Base-by-base conservation (phyloP, 441 rosid species). In the Adansonia grandidieri region DNA sequence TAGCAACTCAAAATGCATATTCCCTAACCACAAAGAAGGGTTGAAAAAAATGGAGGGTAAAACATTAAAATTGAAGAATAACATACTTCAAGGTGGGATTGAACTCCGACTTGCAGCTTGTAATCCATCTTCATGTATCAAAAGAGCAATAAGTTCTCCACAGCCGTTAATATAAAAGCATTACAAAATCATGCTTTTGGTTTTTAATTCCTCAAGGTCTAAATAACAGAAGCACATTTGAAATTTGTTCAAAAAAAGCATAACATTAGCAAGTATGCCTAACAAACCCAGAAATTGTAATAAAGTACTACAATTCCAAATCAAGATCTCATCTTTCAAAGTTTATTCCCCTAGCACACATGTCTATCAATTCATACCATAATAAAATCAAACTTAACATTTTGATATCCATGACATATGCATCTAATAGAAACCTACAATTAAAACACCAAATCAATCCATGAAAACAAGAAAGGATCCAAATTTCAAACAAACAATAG, bases 21-120 rank as follows among this genome's bases (percentile, higher is more conserved):
- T 15, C 17, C 40, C 73, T 58, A 48, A 69, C 57, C 17, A 20
- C 61, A 20, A 68, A 45, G 72, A 68, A 32, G 13, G 63, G 47
- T 69, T 15, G 15, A 17, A 63, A 22, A 57, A 51, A 61, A 68
- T 42, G 2, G 48, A 73, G 40, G 74, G 44, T 14, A 50, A 51
- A 72, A n/a, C 28, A 54, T 4, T 37, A 72, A 56, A 32, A 28
- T 6, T 2, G 22, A 63, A 20, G 66, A 71, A 71, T 53, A 48
- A 74, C 88, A 86, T 89, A 93, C 97, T 87, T 91, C 96, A 79
- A 89, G 82, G 70, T 86, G 89, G 69, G 91, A 83, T 82, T 84
- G 74, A 22, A 81, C 75, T 71, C 87, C 88, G 62, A 80, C 83
- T 62, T 79, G 83, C 77, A 82, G 85, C 85, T 86, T 85, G 75